These are phyloP conservation scores for Penicillium argentinense DNA, from an alignment of 495 filamentous ascomycete species.

Conservation along the genomic window DNA sequence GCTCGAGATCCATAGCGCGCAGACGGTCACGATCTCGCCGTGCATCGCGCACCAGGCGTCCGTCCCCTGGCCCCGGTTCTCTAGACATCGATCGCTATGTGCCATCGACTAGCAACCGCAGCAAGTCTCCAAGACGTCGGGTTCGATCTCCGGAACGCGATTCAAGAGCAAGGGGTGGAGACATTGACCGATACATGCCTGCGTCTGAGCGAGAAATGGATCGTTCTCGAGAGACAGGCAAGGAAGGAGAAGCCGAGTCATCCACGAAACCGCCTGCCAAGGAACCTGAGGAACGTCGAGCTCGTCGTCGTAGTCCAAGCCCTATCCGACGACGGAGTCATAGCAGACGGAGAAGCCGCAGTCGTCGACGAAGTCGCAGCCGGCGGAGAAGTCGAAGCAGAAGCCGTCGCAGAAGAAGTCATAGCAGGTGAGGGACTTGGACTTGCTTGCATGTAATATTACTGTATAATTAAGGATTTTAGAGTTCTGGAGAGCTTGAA, in stretches of 20 bases:
- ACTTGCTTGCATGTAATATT: constrained; percentile 3
- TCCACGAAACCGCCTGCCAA: constrained; percentile 31
- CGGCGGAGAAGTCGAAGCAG: constrained; percentile 16
- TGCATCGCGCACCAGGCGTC: constrained; percentile 32
- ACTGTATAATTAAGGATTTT: not conserved
- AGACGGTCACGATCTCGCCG: constrained; percentile 32
- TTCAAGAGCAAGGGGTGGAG: constrained; percentile 24
- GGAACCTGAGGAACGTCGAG: constrained; percentile 23
- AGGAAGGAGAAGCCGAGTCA: constrained; percentile 13
- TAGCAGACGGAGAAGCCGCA: constrained; percentile 18
- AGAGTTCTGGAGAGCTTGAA: not conserved
- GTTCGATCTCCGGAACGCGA: constrained; percentile 38
- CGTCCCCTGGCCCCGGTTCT: constrained; percentile 26
- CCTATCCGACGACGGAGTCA: constrained; percentile 16
- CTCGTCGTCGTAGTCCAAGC: constrained; percentile 18
- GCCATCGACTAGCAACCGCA: constrained; percentile 43
- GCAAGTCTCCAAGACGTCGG: constrained; percentile 46
- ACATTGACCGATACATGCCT: constrained; percentile 59
- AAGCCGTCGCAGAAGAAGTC: constrained; percentile 20
- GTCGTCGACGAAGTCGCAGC: constrained; percentile 17
- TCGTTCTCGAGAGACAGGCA: constrained; percentile 11
- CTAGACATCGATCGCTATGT: constrained; percentile 54
- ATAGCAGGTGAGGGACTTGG: constrained; percentile 7
- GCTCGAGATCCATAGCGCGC: constrained; percentile 18
- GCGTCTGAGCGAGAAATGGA: constrained; percentile 34